phyloP scores from a whole-genome alignment of 768 basidiomycete species.

The Boletus rex-veris region DNA sequence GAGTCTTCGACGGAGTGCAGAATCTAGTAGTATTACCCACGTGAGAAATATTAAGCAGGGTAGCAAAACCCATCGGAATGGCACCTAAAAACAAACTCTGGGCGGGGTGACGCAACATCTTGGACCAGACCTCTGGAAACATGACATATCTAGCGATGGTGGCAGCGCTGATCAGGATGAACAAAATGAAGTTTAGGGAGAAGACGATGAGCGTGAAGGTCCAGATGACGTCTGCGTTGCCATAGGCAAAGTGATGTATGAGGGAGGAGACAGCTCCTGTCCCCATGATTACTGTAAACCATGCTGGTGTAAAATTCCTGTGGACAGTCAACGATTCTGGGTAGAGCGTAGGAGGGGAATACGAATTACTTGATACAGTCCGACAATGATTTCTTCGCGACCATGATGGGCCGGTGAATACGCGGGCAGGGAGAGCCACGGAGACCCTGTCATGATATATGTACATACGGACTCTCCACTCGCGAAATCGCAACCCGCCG shows the following conservation, averaged over 20 bases:
- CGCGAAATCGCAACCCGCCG: no score
- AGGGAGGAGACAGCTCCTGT: slow-evolving; percentile 41
- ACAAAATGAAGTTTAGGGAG: slow-evolving; percentile 39
- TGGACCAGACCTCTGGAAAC: slow-evolving; percentile 42
- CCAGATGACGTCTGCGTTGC: slow-evolving; percentile 32
- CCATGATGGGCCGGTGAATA: background rate
- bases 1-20: background rate
- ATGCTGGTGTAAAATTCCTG: slow-evolving; percentile 47
- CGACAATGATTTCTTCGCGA: slow-evolving; percentile 33
- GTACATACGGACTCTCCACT: background rate
- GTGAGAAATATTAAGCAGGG: slow-evolving; percentile 40
- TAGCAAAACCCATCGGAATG: slow-evolving; percentile 44
- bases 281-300: slow-evolving; percentile 48
- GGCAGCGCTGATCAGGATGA: slow-evolving; percentile 32
- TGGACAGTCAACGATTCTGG: background rate
- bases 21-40: slow-evolving; percentile 21
- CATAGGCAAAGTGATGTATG: slow-evolving; percentile 43
- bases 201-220: slow-evolving; percentile 37
- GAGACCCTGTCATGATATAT: background rate
- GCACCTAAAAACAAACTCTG: slow-evolving; percentile 46
- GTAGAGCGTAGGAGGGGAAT: background rate
- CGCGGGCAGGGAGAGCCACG: background rate
- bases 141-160: slow-evolving; percentile 40
- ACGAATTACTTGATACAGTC: slow-evolving; percentile 34
- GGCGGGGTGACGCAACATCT: slow-evolving; percentile 44